A percentile compares a stretch with the other conserved stretches of the same genome.
phyloP scores from a whole-genome alignment of 1,284 basidiomycete species.

The Athelia psychrophila region DNA sequence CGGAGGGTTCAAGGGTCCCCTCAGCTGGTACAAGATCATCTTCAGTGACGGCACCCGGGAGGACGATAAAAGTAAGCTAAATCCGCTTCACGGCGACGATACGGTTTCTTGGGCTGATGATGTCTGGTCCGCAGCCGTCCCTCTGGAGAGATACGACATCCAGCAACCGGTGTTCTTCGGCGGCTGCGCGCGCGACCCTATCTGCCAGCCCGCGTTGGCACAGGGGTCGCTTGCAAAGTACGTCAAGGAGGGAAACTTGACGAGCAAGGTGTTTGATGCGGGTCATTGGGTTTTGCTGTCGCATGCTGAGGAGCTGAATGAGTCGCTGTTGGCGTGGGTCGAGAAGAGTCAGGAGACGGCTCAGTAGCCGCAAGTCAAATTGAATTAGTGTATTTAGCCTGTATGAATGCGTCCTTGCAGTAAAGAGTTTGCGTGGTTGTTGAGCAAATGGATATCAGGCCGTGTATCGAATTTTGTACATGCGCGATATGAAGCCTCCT shows the following conservation, averaged over 20 bases:
- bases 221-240: constrained; percentile 6
- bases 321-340: constrained; percentile 37
- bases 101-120: neutral
- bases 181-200: constrained; percentile 16
- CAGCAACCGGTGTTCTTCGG: constrained; percentile 21
- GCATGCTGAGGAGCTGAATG: constrained; percentile 26
- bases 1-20: constrained; percentile 17
- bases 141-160: constrained; percentile 9
- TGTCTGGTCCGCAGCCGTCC: constrained; percentile 11
- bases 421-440: no score
- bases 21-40: constrained; percentile 22
- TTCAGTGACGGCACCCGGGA: constrained; percentile 4
- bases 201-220: constrained; percentile 13
- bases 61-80: constrained; percentile 17
- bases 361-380: no score
- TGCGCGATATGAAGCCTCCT: no score
- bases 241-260: constrained; percentile 17
- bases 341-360: no score
- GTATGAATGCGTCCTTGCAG: no score
- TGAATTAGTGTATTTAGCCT: no score
- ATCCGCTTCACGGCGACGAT: no score
- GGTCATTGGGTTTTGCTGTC: constrained; percentile 26
- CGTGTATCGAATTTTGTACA: no score
- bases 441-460: no score
- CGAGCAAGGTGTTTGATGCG: constrained; percentile 20